Base-by-base conservation (phyloP, 805 yeast species). In the Tetrapisispora arboricola region DNA sequence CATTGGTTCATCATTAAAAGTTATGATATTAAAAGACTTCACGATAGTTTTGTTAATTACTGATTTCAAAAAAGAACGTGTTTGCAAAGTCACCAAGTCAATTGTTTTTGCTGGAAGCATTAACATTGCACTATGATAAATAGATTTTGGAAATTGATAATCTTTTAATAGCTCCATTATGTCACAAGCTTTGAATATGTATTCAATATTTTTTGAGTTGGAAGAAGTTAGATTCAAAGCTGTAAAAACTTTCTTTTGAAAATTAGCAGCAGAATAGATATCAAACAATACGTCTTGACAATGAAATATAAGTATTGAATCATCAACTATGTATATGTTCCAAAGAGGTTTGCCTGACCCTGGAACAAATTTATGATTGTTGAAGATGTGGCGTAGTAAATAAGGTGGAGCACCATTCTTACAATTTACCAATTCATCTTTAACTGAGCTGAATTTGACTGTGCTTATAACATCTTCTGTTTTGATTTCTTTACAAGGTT, bases 371-470 rank as follows among this genome's bases (percentile, higher is more conserved):
- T 38, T 43, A n/a, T 50, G 36, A 19, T 50, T 52, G 35, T 55
- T 51, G 28, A 57, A 56, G 10, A 56, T 53, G 27, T 57, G 58
- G 32, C 56, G 54, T 15, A 57, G 39, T 17, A 58, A 32, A 33
- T 57, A 56, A 22, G 60, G 55, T 9, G 63, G 63, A 32, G 57
- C 52, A n/a, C 62, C 60, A 18, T 42, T 47, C 21, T 57, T 54
- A 36, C 62, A 58, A 31, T 54, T 54, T 1, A 58, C 47, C 19
- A 45, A 40, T 44, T 55, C 60, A 38, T 58, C 63, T 18, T 53
- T 53, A 15, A 42, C 39, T 26, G 44, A 44, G 4, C 50, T 53
- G 36, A 55, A 56, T 20, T 52, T 48, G 6, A 58, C 44, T 6
- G 49, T 46, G 13, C 44, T 49, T 4, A 58, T 44, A 12, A 58